Evolutionary conservation across 768 basidiomycete genomes (phyloP), one percentile per base, ranked within the genome.

Genomic region (Hortiboletus campestris): DNA sequence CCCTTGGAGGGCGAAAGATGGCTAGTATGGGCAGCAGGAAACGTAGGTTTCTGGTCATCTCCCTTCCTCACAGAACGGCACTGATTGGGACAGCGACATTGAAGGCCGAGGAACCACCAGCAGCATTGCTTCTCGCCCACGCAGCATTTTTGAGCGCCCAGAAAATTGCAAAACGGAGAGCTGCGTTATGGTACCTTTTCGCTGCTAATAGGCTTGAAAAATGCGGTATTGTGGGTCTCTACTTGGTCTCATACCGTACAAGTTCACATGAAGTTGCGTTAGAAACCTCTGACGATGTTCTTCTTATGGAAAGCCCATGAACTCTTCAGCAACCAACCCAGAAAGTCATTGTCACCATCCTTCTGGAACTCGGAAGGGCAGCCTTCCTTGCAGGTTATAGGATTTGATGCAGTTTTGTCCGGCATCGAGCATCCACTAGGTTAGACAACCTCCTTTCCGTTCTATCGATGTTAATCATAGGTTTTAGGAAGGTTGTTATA

Each of bases 261-360:
- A 34, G 43, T 38, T 61, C 19, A 51, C 17, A 57, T 36, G 2
- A 50, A 40, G 19, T 47, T 42, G 13, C 41, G 45, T 54, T 41
- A 94, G 91, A 94, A 91, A 88, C 85, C 89, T 0, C 66, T 94
- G 51, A 92, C 91, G 2, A 86, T 90, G 80, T 84, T 89, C 67
- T 88, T 93, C 63, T 76, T 94, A 31, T 83, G 84, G 10, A 82
- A 78, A 66, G 86, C 91, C 14, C 85, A 84, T 56, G 81, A 80
- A 34, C 72, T 91, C 34, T 90, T 84, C 67, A 76, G 72, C 25
- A 63, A 71, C 6, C 76, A 72, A 34, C 79, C 80, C 0, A 63
- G 68, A 19, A 89, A 89, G 64, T 72, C 71, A 19, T 67, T 94
- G 17, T 94, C 91, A 0, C 88, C 89, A 0, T 89, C 86, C 9